Conservation (phyloP, 1,284 basidiomycete species). For the Trametes polyzona region DNA sequence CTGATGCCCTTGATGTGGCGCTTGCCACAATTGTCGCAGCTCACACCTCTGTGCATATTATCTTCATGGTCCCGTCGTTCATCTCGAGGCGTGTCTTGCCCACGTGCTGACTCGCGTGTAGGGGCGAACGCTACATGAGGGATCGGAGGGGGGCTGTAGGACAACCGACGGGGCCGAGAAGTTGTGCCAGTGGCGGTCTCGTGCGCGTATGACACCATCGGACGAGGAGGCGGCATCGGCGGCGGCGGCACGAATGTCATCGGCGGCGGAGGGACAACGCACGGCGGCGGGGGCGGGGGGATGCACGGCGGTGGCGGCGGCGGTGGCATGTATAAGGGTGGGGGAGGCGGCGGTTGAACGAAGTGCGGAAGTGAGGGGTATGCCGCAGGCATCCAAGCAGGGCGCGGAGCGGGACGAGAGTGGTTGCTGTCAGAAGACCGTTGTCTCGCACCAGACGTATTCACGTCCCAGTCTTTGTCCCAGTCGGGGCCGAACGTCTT, state of each 20-base stretch:
- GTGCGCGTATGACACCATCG: background rate
- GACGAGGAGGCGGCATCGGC: background rate
- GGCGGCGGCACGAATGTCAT: background rate
- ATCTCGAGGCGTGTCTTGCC: background rate
- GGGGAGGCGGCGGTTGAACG: background rate
- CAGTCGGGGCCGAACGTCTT: constrained; percentile 47
- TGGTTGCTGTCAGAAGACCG: too few relatives aligned
- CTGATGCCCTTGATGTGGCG: constrained; percentile 58
- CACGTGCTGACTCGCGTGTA: background rate
- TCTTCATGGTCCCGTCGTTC: background rate
- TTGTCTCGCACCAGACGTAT: too few relatives aligned
- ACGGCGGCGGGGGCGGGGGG: background rate
- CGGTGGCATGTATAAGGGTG: background rate
- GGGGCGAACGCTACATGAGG: constrained; percentile 6
- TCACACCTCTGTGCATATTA: constrained; percentile 43
- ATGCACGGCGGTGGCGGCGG: background rate
- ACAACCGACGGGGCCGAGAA: constrained; percentile 4
- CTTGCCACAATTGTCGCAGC: constrained; percentile 62
- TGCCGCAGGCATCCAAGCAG: constrained; percentile 1
- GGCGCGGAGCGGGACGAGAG: too few relatives aligned
- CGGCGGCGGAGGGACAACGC: background rate
- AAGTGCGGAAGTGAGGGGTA: constrained; percentile 3
- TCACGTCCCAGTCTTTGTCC: constrained; percentile 29
- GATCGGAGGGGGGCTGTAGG: background rate
- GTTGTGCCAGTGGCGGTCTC: background rate